Conservation (phyloP, 1,139 yeast species). For the Meyerozyma athensensis region DNA sequence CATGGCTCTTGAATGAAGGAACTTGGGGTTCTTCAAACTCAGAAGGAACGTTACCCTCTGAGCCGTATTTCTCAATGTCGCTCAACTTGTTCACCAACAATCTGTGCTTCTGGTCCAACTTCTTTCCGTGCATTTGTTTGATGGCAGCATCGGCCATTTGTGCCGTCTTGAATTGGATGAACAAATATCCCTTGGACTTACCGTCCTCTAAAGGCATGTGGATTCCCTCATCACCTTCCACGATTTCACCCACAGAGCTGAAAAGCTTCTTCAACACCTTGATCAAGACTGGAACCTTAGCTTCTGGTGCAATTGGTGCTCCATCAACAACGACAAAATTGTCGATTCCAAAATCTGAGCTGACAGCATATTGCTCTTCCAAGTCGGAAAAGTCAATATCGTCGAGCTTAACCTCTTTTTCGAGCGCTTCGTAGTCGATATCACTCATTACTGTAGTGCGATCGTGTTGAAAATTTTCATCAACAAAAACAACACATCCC, state of each 20-base stretch:
- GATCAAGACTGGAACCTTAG: constrained; percentile 77
- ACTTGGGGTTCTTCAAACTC: constrained; percentile 68
- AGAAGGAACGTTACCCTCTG: constrained; percentile 57
- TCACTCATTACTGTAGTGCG: background rate
- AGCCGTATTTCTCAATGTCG: constrained; percentile 80
- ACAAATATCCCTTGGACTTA: constrained; percentile 81
- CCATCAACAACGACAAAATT: constrained; percentile 88
- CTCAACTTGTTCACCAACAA: constrained; percentile 76
- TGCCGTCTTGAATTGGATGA: constrained; percentile 72
- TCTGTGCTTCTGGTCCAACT: constrained; percentile 90
- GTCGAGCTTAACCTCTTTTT: constrained; percentile 41
- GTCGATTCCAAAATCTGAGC: constrained; percentile 61
- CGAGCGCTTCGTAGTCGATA: constrained; percentile 31
- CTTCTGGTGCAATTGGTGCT: constrained; percentile 90
- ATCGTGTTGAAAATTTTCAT: background rate
- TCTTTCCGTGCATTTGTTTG: constrained; percentile 77
- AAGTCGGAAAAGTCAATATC: constrained; percentile 86
- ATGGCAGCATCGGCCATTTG: constrained; percentile 76
- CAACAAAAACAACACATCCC: background rate
- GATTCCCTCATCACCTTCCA: constrained; percentile 64
- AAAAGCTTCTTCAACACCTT: constrained; percentile 84
- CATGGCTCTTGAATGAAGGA: constrained; percentile 68
- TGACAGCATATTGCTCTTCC: constrained; percentile 69
- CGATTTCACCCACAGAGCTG: constrained; percentile 61
- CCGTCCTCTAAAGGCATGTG: constrained; percentile 80